Evolutionary conservation across 768 basidiomycete genomes (phyloP).

Genomic region (Polyporus arcularius): DNA sequence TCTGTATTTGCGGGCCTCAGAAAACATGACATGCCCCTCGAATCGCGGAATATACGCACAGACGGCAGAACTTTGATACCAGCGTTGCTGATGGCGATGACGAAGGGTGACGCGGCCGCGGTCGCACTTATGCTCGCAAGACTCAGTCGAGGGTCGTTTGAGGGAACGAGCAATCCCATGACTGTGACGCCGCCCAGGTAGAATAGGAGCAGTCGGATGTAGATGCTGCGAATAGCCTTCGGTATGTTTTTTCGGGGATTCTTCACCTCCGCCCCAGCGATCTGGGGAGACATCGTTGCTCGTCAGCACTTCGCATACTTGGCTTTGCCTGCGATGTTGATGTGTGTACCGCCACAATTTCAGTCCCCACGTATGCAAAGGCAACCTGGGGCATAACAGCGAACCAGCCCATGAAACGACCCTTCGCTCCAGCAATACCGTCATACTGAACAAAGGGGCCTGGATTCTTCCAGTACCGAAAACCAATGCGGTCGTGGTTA

Average conservation of each 20-base stretch:
- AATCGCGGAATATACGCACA: slow-evolving; percentile 26
- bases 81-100: slow-evolving; percentile 55
- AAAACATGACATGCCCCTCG: neutral
- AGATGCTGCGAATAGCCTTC: slow-evolving; percentile 46
- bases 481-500: slow-evolving; percentile 51
- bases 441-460: slow-evolving; percentile 55
- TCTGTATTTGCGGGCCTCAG: slow-evolving; percentile 9
- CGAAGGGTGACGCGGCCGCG: slow-evolving; percentile 54
- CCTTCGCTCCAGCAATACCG: slow-evolving; percentile 42
- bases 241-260: slow-evolving; percentile 50
- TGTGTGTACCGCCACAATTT: slow-evolving; percentile 42
- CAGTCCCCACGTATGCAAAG: slow-evolving; percentile 62
- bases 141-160: slow-evolving; percentile 43
- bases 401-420: slow-evolving; percentile 53
- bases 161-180: slow-evolving; percentile 52
- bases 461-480: slow-evolving; percentile 52
- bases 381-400: slow-evolving; percentile 59
- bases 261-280: slow-evolving; percentile 50
- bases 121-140: slow-evolving; percentile 33
- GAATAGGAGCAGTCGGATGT: slow-evolving; percentile 52
- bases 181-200: slow-evolving; percentile 44
- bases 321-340: no score
- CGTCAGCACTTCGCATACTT: slow-evolving; percentile 10
- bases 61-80: slow-evolving; percentile 62
- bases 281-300: slow-evolving; percentile 20